These are phyloP conservation scores for Podospora didyma DNA, from an alignment of 495 filamentous ascomycete species.

Conservation along the genomic window DNA sequence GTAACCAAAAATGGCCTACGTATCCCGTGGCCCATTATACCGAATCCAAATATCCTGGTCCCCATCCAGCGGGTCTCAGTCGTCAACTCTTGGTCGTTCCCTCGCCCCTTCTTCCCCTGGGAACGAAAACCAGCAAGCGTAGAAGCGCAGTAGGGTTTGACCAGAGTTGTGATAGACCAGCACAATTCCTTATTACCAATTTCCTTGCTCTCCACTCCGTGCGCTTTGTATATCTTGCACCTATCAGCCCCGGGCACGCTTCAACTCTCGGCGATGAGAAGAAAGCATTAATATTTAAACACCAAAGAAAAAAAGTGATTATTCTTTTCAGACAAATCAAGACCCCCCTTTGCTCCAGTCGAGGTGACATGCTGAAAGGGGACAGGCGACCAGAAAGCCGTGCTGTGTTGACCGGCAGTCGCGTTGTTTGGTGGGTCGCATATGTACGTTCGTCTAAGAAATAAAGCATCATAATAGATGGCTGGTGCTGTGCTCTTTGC, in stretches of 20 bases:
- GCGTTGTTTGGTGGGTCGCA: background rate
- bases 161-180: background rate
- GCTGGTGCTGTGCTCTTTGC: background rate
- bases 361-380: background rate
- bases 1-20: background rate
- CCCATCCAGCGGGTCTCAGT: background rate
- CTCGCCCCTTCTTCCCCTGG: background rate
- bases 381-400: background rate
- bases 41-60: background rate
- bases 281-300: background rate
- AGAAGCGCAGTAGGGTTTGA: background rate
- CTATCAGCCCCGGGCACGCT: too few relatives aligned
- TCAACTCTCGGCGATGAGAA: background rate
- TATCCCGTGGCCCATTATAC: background rate
- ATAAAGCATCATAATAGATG: background rate
- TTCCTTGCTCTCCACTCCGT: background rate
- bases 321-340: background rate
- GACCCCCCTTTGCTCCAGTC: background rate
- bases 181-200: background rate
- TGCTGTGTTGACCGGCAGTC: background rate
- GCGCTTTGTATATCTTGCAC: background rate
- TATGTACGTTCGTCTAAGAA: too few relatives aligned
- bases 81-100: background rate
- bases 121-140: background rate
- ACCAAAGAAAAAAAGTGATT: background rate